Base-by-base conservation (phyloP, 371 early-diverging fungal species). In the Apophysomyces variabilis region DNA sequence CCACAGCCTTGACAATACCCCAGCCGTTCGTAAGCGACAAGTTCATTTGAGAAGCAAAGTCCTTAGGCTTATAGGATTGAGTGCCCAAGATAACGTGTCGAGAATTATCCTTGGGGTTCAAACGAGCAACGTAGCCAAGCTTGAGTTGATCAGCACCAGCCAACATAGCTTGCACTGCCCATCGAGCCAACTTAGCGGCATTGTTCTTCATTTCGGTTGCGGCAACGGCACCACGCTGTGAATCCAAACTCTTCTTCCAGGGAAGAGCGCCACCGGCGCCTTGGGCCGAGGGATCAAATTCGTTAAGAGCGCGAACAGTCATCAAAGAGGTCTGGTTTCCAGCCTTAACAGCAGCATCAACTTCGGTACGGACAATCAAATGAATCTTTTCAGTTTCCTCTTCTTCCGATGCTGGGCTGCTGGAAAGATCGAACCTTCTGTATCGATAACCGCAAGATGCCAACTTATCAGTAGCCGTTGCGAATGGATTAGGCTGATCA, bases 191-290 rank as follows among this genome's bases (percentile, higher is more conserved):
- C 79, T 97, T 96, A 84, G 92, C 91, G 66, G 92, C 90, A 86
- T 99, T 98, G 87, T 96, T 98, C 87, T 93, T 96, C 90, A 97
- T 94, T 77, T 98, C 99, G 43, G 95, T 94, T 16, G 97, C 97
- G 64, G 97, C 92, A 39, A 97, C 95, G 54, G 98, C 98, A 74
- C 97, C 99, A 66, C 97, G 93, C 78, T 96, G 95, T 41, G 93
- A 82, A 83, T 96, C 99, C 59, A 98, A 86, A 82, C 94, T 95
- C 78, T 92, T 87, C 68, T 95, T 90, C 99, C 99, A 99, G 75
- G 95, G 93, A 38, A 96, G 87, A 13, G 94, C 93, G 57, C 93
- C 93, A 56, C 95, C 96, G 39, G 91, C 83, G 37, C 96, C 96
- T 64, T 91, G 84, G 35, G 96, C 95, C 38, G 89, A 81, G 21